Conservation (phyloP, 2,329 filamentous ascomycete genomes). For the Diaporthe sp. region DNA sequence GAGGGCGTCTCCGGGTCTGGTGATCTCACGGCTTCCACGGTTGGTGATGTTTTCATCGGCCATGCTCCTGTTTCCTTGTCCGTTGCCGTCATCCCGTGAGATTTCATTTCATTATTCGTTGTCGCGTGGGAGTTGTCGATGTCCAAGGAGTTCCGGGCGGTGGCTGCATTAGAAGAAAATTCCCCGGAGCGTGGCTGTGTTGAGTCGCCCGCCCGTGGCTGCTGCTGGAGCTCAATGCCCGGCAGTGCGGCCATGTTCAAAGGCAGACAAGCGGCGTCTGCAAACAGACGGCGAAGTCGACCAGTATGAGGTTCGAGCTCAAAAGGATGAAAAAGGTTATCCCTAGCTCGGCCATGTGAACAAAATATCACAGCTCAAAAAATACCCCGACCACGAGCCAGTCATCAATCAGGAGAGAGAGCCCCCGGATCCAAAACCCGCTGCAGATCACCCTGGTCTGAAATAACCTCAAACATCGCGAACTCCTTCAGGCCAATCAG, state of each 20-base stretch:
- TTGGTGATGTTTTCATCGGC: not conserved
- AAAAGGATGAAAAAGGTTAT: not conserved
- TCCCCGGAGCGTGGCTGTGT: conserved; percentile 3
- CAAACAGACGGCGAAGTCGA: not conserved
- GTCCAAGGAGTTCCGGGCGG: not conserved
- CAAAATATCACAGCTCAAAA: conserved; percentile 7
- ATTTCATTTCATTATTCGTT: not conserved
- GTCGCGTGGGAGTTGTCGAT: not conserved
- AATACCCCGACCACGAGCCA: not conserved
- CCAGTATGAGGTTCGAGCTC: conserved; percentile 15
- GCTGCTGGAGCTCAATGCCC: conserved; percentile 35
- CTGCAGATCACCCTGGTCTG: conserved; percentile 15
- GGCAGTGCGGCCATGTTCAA: conserved; percentile 25
- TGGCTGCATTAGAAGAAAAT: not conserved
- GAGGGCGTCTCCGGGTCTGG: not conserved
- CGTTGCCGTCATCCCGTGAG: not conserved
- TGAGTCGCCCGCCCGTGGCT: not conserved
- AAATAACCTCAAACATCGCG: conserved; percentile 12
- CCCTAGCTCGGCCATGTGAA: not conserved
- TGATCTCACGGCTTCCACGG: not conserved
- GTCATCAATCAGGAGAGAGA: not conserved
- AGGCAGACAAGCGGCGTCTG: conserved; percentile 19
- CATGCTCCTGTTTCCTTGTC: not conserved
- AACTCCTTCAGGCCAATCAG: conserved; percentile 11
- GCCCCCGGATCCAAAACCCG: not conserved